phyloP scores from a whole-genome alignment of 2,329 filamentous ascomycete genomes.

The Venturia aucupariae region DNA sequence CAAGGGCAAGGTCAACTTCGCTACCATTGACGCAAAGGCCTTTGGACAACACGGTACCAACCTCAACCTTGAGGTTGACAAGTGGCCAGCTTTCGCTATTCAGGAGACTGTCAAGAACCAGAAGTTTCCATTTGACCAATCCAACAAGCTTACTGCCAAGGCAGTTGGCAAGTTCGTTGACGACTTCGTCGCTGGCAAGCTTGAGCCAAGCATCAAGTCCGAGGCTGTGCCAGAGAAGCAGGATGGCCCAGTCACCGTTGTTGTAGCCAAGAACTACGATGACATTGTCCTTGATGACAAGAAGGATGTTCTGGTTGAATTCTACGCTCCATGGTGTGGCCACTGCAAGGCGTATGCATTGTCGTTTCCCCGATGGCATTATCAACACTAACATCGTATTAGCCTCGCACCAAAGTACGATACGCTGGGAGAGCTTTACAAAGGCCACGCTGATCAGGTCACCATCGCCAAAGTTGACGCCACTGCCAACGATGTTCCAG shows the following conservation, averaged over 20 bases:
- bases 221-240: slow-evolving; percentile 92
- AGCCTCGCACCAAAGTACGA: slow-evolving; percentile 57
- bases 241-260: slow-evolving; percentile 75
- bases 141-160: slow-evolving; percentile 65
- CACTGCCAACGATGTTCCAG: slow-evolving; percentile 89
- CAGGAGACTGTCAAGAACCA: slow-evolving; percentile 92
- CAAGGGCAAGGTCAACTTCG: slow-evolving; percentile 94
- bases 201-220: slow-evolving; percentile 96
- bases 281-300: slow-evolving; percentile 82
- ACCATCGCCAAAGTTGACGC: slow-evolving; percentile 86
- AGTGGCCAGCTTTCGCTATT: slow-evolving; percentile 96
- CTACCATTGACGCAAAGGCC: slow-evolving; percentile 87
- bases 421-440: slow-evolving; percentile 47
- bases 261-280: slow-evolving; percentile 92
- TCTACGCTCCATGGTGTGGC: slow-evolving; percentile 83
- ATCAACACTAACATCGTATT: slow-evolving; percentile 1
- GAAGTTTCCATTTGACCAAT: slow-evolving; percentile 91
- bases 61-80: slow-evolving; percentile 91
- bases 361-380: not conserved
- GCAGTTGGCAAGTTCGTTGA: slow-evolving; percentile 75
- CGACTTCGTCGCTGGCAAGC: slow-evolving; percentile 74
- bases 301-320: slow-evolving; percentile 97
- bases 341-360: slow-evolving; percentile 55
- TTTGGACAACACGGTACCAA: slow-evolving; percentile 94
- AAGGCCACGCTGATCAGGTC: slow-evolving; percentile 29